Evolutionary conservation across 192 early-diverging fungal genomes (phyloP), one percentile per base, ranked within the genome.

Genomic region (Bifiguratus adelaidae): DNA sequence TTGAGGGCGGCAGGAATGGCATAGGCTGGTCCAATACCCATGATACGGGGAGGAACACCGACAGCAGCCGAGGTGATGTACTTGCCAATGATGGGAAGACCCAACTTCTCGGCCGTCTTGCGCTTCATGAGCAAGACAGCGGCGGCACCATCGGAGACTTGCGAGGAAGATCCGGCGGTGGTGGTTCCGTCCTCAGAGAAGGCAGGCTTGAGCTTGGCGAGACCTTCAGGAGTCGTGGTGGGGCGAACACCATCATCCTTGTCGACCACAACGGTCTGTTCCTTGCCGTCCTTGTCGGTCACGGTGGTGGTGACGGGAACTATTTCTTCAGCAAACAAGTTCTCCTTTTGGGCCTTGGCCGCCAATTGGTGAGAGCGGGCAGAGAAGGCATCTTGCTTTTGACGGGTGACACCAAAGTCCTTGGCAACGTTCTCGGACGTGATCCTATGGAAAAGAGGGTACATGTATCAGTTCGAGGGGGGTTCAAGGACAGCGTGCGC

Each of bases 141-240:
- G 21, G 92, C 95, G 21, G 93, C 95, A 56, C 93, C 93, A 62
- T 99, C 95, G 9, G 93, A 92, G 44, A 97, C 91, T 77, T 99
- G 92, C 41, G 95, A 99, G 32, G 92, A 82, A 59, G 90, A 95
- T 45, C 91, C 95, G 32, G 93, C 95, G 25, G 92, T 95, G 41
- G 92, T 90, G 48, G 71, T 62, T 44, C 92, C 93, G 22, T 83
- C 67, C 36, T 74, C 76, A 40, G 76, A 80, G 70, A 99, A 97
- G n/a, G 87, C 89, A 20, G 93, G 85, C 28, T 76, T 74, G 46
- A 91, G 73, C 63, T 95, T 93, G 68, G 75, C 71, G 19, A 99
- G 73, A 1, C 44, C 60, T 58, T 93, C 87, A 29, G 77, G 52
- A 38, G 89, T 90, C 48, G 90, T 86, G 22, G 67, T 81, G 30